Conservation (phyloP, 805 yeast species). For the Lipomyces kockii region DNA sequence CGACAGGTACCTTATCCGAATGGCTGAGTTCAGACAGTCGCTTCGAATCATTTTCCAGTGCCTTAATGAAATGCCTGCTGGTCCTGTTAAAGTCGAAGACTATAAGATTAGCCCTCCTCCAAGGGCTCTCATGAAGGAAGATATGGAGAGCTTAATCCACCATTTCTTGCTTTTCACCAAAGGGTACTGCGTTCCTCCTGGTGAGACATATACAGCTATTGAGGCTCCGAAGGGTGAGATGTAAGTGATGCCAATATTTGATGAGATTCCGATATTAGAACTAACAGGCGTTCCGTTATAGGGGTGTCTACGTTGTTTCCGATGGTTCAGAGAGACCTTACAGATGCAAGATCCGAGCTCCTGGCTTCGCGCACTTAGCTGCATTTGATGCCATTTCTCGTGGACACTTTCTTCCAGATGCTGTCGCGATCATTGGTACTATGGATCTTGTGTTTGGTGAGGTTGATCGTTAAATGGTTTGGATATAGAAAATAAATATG, state of each 20-base stretch:
- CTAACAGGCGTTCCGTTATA: background rate
- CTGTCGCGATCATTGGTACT: constrained; percentile 91
- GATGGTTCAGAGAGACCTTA: constrained; percentile 91
- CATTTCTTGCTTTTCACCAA: constrained; percentile 86
- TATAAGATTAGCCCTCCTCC: constrained; percentile 85
- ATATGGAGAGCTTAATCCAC: constrained; percentile 90
- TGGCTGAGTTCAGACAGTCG: constrained; percentile 92
- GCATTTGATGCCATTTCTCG: constrained; percentile 86
- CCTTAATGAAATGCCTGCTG: constrained; percentile 88
- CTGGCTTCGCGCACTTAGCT: constrained; percentile 88
- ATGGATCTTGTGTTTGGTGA: constrained; percentile 96
- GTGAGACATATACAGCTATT: constrained; percentile 88
- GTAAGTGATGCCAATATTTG: constrained; percentile 42
- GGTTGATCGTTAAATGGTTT: constrained; percentile 71
- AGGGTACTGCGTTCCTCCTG: constrained; percentile 87
- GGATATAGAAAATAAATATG: background rate
- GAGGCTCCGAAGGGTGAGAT: constrained; percentile 96
- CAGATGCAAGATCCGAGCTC: constrained; percentile 92
- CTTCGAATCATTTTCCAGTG: constrained; percentile 88
- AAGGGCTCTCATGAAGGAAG: constrained; percentile 80
- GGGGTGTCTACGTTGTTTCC: constrained; percentile 80
- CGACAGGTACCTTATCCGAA: constrained; percentile 84
- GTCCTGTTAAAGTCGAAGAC: constrained; percentile 90
- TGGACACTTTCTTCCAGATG: constrained; percentile 87
- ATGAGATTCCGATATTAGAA: background rate